phyloP scores from a whole-genome alignment of 805 yeast species.

The Kluyveromyces aestuarii region DNA sequence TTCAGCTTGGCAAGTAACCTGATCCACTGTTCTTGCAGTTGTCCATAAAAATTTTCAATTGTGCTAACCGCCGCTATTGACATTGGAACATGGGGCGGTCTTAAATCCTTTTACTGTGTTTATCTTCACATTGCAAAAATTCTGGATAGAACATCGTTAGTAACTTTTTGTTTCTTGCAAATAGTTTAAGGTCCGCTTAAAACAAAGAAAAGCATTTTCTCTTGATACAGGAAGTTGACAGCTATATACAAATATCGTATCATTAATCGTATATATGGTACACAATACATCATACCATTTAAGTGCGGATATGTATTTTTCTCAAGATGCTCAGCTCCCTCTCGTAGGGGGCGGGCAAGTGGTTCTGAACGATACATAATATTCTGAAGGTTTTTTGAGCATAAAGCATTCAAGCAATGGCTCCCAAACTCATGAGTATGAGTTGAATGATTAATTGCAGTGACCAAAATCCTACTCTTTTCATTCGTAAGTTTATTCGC shows the following conservation, averaged over 20 bases:
- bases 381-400: too few species aligned
- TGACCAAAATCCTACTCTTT: constrained; percentile 89
- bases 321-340: background rate
- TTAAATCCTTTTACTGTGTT: background rate
- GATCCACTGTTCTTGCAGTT: background rate
- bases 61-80: background rate
- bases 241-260: background rate
- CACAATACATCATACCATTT: background rate
- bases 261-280: background rate
- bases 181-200: too few species aligned
- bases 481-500: constrained; percentile 58
- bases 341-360: background rate
- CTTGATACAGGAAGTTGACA: background rate
- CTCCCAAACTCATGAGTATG: constrained; percentile 73
- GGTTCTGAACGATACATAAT: background rate
- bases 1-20: background rate
- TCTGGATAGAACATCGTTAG: background rate
- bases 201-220: background rate
- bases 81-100: background rate
- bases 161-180: background rate
- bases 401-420: constrained; percentile 37
- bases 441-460: constrained; percentile 76
- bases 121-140: too few species aligned
- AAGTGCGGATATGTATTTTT: background rate
- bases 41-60: background rate